Percentiles rank a stretch among this genome's conserved stretches.
Evolutionary conservation across 108 stramenopile genomes (phyloP).

Genomic region (Pseudonitzschia pungens): DNA sequence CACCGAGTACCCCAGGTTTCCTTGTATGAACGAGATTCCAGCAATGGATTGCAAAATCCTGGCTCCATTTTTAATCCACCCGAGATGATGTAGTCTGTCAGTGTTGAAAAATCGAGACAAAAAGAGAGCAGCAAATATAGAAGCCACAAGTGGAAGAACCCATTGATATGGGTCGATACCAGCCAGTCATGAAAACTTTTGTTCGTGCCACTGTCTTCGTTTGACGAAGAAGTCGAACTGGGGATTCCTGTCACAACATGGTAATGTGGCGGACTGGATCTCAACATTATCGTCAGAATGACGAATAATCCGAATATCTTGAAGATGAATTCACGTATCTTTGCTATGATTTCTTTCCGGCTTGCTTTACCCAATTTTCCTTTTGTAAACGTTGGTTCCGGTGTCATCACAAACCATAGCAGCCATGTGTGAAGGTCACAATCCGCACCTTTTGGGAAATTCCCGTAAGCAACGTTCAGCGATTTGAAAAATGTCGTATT

Average conservation of each 20-base stretch:
- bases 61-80: conserved; percentile 20
- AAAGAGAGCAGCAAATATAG: conserved; percentile 28
- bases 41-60: conserved; percentile 33
- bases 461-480: conserved; percentile 22
- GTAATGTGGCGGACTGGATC: neutral
- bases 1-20: conserved; percentile 41
- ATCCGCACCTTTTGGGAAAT: conserved; percentile 31
- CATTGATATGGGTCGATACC: conserved; percentile 9
- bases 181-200: neutral
- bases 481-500: conserved; percentile 37
- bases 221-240: neutral
- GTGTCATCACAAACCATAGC: conserved; percentile 33
- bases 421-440: conserved; percentile 20
- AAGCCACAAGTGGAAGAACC: conserved; percentile 38
- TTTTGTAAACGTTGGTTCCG: conserved; percentile 38
- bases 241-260: neutral
- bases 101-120: conserved; percentile 31
- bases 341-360: conserved; percentile 1
- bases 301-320: conserved; percentile 17
- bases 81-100: neutral
- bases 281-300: conserved; percentile 19
- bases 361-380: conserved; percentile 21
- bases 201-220: neutral
- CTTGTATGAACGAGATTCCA: conserved; percentile 29
- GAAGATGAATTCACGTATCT: neutral